Evolutionary conservation across 495 filamentous ascomycete genomes (phyloP), one percentile per base, ranked within the genome.

Genomic region (Lasiosphaeriaceae sp.): DNA sequence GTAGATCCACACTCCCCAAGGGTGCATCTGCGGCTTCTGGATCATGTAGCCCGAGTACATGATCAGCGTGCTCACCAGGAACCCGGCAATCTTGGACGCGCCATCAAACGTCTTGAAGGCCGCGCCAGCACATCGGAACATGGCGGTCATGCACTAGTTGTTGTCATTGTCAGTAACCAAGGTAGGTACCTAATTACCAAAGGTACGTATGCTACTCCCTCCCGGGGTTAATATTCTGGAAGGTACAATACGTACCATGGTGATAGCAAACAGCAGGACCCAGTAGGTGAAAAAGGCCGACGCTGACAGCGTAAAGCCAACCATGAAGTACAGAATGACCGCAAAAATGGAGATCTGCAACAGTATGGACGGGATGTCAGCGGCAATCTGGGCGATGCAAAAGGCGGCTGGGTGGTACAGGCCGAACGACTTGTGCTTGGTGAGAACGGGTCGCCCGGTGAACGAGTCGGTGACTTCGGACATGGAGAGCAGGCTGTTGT

Each of bases 381-480:
- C 83, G 16, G 89, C 77, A n/a, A 88, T 86, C 57, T 90, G 83
- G 2, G 87, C 90, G 46, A 95, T 77, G 16, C 86, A 87, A 59
- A 84, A 90, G 43, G 90, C 89, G 2, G 89, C 80, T 8, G 90
- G 90, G 11, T 88, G 84, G 63, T 91, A 91, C 67, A 93, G 90
- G 3, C 84, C 86, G 64, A 90, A 92, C 54, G 79, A 82, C 68
- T 90, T 90, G 66, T 96, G 90, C 67, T 94, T 94, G 61, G 89
- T 71, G 39, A 96, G 69, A 41, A 95, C 89, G 1, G 90, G 89
- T 23, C 87, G 80, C 21, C 81, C 82, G 16, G 72, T 62, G 65
- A 92, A 94, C 1, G 86, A 81, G n/a, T 83, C 69, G 1, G 84
- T 89, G 41, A 92, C 76, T 57, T 96, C 90, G 22, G 88, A 84